Conservation (phyloP, 768 basidiomycete species). For the Russula olivacea region DNA sequence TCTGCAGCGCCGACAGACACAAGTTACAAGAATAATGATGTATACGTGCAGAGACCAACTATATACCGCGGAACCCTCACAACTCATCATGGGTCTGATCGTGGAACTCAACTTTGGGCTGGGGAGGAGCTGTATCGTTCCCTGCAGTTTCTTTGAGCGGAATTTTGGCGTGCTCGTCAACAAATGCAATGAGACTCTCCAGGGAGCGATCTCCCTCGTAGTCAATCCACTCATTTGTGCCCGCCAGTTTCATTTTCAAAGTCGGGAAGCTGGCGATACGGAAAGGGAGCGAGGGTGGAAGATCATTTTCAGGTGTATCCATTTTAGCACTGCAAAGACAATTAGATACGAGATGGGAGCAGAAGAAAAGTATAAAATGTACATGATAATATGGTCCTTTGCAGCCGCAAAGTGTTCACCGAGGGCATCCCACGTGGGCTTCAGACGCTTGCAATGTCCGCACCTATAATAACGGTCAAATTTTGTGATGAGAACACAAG, state of each 20-base stretch:
- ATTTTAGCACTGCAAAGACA: conserved; percentile 70
- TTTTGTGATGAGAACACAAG: background rate
- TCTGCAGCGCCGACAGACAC: background rate
- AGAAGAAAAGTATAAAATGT: conserved; percentile 26
- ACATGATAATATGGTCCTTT: conserved; percentile 79
- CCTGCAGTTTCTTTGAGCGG: conserved; percentile 41
- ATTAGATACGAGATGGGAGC: conserved; percentile 19
- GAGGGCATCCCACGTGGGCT: conserved; percentile 88
- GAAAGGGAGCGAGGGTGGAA: conserved; percentile 86
- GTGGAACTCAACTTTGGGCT: conserved; percentile 26
- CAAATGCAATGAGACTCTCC: conserved; percentile 78
- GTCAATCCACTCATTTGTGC: conserved; percentile 78
- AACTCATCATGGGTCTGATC: conserved; percentile 26
- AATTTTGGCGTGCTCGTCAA: conserved; percentile 79
- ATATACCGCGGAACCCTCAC: conserved; percentile 6
- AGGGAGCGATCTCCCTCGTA: conserved; percentile 90
- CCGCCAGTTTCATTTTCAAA: conserved; percentile 93
- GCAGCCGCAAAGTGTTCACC: conserved; percentile 75
- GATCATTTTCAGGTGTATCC: conserved; percentile 94
- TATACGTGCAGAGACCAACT: background rate
- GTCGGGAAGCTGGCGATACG: conserved; percentile 87
- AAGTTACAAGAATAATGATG: background rate
- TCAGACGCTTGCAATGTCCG: conserved; percentile 95
- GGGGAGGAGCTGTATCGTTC: conserved; percentile 27
- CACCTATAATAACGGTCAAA: conserved; percentile 46